Evolutionary conservation across 2,329 filamentous ascomycete species (phyloP), one percentile per base, ranked within the genome.

Genomic region (Hansfordia pulvinata): DNA sequence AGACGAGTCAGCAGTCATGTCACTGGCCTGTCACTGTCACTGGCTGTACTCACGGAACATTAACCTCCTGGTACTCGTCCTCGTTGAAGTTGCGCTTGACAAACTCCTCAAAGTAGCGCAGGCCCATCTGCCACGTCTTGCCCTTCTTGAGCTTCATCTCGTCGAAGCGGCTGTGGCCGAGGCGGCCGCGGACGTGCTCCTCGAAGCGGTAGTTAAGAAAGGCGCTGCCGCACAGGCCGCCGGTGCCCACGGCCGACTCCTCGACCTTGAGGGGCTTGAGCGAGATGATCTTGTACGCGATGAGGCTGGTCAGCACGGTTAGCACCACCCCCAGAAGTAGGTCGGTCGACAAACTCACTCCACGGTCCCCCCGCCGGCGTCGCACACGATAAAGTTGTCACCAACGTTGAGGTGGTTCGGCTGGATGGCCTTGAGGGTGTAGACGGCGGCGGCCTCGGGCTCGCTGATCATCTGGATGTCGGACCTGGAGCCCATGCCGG

Each of bases 41-140:
- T 5, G 8, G 6, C 2, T 8, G 10, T 10, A 61, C 66, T 37
- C 52, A 71, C 65, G 80, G 80, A 4, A 86, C 68, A 31, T 84
- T 84, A 31, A 85, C 69, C 45, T 86, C 80, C 26, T 74, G 64
- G 35, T 80, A 70, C 42, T 84, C 79, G 24, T 83, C 77, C 40
- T 81, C 76, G 44, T 81, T 77, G 45, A 86, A 88, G 42, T 84
- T 85, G 10, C 81, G 67, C 53, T 88, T 88, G 10, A 88, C 79
- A 44, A 83, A 85, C 44, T 86, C 79, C 41, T 88, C 81, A 49
- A 84, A 88, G 43, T 84, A 85, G 29, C 72, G 68, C 26, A 86
- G 56, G 2, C 75, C 81, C 72, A 76, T 76, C 47, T 77, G 79
- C 78, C 80, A 86, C 1, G 76, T 82, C 51, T 81, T 84, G 3